Evolutionary conservation across 2,329 filamentous ascomycete genomes (phyloP).

Genomic region (Penicillium sp.): DNA sequence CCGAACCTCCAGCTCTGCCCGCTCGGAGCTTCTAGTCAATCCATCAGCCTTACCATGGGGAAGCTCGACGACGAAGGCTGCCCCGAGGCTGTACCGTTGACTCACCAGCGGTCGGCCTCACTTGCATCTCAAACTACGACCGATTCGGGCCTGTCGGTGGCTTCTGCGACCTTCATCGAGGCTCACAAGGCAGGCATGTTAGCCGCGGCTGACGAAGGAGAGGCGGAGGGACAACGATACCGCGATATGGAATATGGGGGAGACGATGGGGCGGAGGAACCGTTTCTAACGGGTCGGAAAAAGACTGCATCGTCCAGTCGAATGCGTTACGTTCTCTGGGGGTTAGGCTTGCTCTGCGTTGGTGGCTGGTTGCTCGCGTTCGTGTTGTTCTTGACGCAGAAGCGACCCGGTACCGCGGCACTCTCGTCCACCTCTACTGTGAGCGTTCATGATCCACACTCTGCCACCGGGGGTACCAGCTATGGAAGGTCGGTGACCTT

Average conservation of each 20-base stretch:
- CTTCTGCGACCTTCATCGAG: constrained; percentile 34
- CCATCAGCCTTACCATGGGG: constrained; percentile 30
- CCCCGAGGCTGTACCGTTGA: constrained; percentile 34
- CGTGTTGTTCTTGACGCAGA: constrained; percentile 46
- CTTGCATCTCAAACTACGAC: constrained; percentile 33
- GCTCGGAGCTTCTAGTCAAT: constrained; percentile 1
- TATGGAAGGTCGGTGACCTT: constrained; percentile 48
- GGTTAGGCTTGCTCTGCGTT: constrained; percentile 45
- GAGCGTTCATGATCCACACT: constrained; percentile 34
- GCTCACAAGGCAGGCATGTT: constrained; percentile 26
- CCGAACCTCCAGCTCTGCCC: constrained; percentile 17
- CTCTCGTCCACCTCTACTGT: constrained; percentile 25
- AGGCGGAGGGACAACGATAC: constrained; percentile 31
- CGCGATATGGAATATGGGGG: constrained; percentile 40
- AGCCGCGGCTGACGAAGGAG: constrained; percentile 10
- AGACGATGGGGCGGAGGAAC: constrained; percentile 29
- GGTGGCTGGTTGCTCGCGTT: constrained; percentile 52
- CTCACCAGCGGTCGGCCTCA: constrained; percentile 30
- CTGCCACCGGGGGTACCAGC: constrained; percentile 36
- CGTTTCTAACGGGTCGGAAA: constrained; percentile 27
- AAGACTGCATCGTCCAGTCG: constrained; percentile 33
- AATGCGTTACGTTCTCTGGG: constrained; percentile 45
- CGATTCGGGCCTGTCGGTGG: constrained; percentile 41
- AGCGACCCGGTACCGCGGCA: constrained; percentile 37
- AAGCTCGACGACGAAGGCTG: constrained; percentile 27